Conservation (phyloP, 768 basidiomycete genomes). For the Goffeauzyma gilvescens region DNA sequence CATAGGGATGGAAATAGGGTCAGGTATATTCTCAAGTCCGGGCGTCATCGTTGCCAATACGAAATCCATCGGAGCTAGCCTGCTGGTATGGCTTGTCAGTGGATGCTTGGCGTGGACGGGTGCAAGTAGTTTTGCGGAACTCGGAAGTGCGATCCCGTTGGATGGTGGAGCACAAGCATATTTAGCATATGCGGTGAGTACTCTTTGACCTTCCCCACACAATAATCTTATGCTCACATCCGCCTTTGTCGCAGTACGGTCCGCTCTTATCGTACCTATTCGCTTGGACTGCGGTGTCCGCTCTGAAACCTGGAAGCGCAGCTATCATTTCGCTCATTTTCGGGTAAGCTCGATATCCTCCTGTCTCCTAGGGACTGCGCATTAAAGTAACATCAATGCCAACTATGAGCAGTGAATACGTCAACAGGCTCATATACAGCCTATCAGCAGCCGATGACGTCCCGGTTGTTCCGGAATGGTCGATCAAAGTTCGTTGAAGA, state of each 20-base stretch:
- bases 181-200: conserved; percentile 62
- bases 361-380: not conserved
- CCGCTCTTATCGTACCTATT: conserved; percentile 55
- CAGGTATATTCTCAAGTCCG: conserved; percentile 86
- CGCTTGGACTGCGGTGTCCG: conserved; percentile 83
- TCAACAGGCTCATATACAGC: conserved; percentile 74
- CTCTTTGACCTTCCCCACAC: not conserved
- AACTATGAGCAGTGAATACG: conserved; percentile 56
- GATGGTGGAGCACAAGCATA: conserved; percentile 47
- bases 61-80: conserved; percentile 71
- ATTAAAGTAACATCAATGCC: not conserved
- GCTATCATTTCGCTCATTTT: conserved; percentile 60
- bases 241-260: conserved; percentile 20
- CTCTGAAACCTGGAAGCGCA: conserved; percentile 45
- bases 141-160: conserved; percentile 71
- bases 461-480: conserved; percentile 58
- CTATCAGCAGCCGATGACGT: conserved; percentile 40
- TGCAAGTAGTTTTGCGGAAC: conserved; percentile 57
- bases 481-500: conserved; percentile 48
- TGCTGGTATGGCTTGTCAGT: conserved; percentile 63
- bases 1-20: conserved; percentile 70
- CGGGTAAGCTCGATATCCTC: conserved; percentile 14
- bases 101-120: conserved; percentile 88
- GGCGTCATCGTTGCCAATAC: conserved; percentile 79
- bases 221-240: not conserved